phyloP scores from a whole-genome alignment of 1,284 basidiomycete genomes.

The Coriolopsis trogii region DNA sequence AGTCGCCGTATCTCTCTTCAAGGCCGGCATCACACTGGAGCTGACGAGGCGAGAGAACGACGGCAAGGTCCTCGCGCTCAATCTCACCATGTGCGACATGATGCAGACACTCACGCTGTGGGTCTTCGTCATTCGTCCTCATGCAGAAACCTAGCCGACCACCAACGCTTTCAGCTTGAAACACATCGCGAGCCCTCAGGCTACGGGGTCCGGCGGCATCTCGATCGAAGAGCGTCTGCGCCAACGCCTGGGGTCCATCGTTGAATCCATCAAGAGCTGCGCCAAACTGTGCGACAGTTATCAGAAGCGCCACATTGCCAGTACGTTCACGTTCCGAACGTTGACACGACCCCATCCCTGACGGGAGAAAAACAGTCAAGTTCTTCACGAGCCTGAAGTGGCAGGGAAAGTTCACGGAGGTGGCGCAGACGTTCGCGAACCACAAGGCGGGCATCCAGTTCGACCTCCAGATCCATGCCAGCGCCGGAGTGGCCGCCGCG shows the following conservation, averaged over 20 bases:
- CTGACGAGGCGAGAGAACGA: slow-evolving; percentile 44
- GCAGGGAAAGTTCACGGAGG: slow-evolving; percentile 10
- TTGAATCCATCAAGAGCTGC: slow-evolving; percentile 31
- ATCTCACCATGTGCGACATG: slow-evolving; percentile 45
- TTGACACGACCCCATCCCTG: not conserved
- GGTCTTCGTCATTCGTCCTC: slow-evolving; percentile 13
- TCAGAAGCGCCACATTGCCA: slow-evolving; percentile 28
- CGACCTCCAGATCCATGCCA: slow-evolving; percentile 10
- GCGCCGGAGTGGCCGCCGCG: slow-evolving; percentile 1
- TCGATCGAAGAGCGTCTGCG: slow-evolving; percentile 25
- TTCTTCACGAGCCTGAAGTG: slow-evolving; percentile 14
- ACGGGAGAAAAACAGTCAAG: not conserved
- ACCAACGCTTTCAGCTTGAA: slow-evolving; percentile 2
- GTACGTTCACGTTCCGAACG: slow-evolving; percentile 16
- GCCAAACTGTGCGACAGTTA: slow-evolving; percentile 34
- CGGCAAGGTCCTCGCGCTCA: slow-evolving; percentile 41
- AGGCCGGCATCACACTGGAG: slow-evolving; percentile 42
- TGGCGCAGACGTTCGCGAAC: slow-evolving; percentile 7
- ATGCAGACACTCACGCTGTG: slow-evolving; percentile 45
- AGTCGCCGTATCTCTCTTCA: slow-evolving; percentile 46
- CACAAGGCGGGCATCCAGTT: slow-evolving; percentile 8
- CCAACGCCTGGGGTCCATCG: slow-evolving; percentile 19
- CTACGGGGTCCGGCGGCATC: slow-evolving; percentile 15
- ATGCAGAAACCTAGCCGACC: not conserved
- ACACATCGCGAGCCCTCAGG: slow-evolving; percentile 10